phyloP scores from a whole-genome alignment of 1,284 basidiomycete genomes.

The Heterobasidion annosum region DNA sequence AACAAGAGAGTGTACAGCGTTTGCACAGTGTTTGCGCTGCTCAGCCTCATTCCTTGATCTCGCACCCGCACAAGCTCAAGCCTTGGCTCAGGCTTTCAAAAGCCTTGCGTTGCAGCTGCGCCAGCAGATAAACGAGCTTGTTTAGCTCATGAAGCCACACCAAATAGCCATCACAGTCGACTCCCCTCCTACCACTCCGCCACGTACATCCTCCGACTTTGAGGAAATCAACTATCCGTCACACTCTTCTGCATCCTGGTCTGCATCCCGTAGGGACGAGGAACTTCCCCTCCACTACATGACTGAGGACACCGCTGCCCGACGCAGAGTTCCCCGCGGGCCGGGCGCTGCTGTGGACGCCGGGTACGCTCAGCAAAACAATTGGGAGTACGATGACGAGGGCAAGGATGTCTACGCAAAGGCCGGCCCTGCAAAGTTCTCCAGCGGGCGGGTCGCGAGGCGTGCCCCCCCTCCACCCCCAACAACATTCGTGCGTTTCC shows the following conservation, averaged over 20 bases:
- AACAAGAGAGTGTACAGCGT: background rate
- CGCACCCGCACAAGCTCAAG: background rate
- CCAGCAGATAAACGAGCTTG: background rate
- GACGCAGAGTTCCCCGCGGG: constrained; percentile 45
- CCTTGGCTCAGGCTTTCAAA: too few species aligned
- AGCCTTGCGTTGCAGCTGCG: background rate
- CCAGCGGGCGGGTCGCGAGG: constrained; percentile 47
- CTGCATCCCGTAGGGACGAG: constrained; percentile 31
- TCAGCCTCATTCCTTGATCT: background rate
- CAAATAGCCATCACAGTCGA: constrained; percentile 66
- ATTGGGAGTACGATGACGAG: constrained; percentile 45
- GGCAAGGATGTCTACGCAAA: constrained; percentile 73
- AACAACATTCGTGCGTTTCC: constrained; percentile 52
- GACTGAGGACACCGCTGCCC: constrained; percentile 53
- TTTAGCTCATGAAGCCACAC: constrained; percentile 47
- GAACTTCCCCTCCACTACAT: constrained; percentile 64
- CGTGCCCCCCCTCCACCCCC: constrained; percentile 57
- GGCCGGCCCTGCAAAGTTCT: constrained; percentile 35
- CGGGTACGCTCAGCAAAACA: constrained; percentile 28
- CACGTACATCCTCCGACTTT: constrained; percentile 50
- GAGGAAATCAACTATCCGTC: constrained; percentile 58
- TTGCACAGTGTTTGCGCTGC: background rate
- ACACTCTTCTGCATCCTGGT: constrained; percentile 27
- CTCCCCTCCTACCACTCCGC: constrained; percentile 30
- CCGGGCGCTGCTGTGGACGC: constrained; percentile 27